Evolutionary conservation across 306 rosid species (phyloP).

Genomic region (Styphnolobium japonicum): DNA sequence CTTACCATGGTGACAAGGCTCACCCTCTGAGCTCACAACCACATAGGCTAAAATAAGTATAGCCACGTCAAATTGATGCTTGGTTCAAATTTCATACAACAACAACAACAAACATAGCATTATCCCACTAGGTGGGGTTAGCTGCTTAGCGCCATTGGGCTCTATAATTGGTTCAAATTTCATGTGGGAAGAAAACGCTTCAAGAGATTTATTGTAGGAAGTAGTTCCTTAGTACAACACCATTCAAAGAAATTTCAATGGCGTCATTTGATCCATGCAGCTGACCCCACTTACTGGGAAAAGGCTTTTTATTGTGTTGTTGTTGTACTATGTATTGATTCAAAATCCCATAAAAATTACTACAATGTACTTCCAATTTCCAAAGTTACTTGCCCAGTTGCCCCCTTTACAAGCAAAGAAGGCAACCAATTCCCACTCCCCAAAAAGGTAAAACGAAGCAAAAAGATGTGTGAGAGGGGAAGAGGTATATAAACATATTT

Average conservation of each 20-base stretch:
- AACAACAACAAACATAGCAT: not conserved
- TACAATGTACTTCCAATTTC: no score
- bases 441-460: no score
- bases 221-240: not conserved
- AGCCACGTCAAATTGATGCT: slow-evolving; percentile 1
- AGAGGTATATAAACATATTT: no score
- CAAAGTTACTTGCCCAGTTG: no score
- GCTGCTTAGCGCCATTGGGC: not conserved
- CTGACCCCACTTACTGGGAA: no score
- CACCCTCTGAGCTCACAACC: not conserved
- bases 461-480: no score
- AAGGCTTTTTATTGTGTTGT: no score
- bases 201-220: not conserved
- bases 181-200: not conserved
- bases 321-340: no score
- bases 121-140: not conserved
- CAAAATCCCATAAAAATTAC: no score
- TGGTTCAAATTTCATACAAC: not conserved
- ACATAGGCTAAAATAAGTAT: not conserved
- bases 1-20: not conserved
- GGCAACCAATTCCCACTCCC: no score
- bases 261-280: no score
- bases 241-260: not conserved
- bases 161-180: not conserved
- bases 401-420: no score